These are phyloP conservation scores for Leptographium procerum DNA, from an alignment of 2,329 filamentous ascomycete species.

Conservation along the genomic window DNA sequence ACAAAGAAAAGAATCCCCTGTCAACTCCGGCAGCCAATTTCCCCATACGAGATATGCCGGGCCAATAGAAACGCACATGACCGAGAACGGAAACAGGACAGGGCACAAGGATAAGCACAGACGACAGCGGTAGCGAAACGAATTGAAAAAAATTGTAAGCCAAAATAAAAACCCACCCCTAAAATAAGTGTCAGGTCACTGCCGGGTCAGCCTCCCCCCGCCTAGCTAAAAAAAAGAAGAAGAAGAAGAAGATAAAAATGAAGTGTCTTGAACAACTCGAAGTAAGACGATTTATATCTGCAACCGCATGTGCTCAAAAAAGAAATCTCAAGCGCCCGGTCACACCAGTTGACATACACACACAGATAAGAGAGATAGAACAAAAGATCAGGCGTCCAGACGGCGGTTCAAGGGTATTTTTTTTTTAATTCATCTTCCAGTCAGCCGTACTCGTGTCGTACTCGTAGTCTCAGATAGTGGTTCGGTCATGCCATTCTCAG, in stretches of 20 bases:
- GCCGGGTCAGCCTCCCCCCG: background rate
- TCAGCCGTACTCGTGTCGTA: background rate
- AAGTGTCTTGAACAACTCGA: background rate
- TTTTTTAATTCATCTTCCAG: background rate
- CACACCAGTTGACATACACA: background rate
- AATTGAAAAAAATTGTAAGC: background rate
- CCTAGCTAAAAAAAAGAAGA: too few species aligned
- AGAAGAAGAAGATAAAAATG: too few species aligned
- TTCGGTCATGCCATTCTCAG: background rate
- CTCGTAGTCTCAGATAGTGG: background rate
- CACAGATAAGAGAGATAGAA: background rate
- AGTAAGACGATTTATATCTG: background rate
- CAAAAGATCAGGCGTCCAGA: background rate
- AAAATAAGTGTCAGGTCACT: background rate
- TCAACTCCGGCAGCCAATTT: background rate
- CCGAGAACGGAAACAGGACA: background rate
- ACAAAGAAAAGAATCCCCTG: too few species aligned
- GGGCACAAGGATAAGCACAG: background rate
- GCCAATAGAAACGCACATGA: background rate
- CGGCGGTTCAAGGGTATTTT: background rate
- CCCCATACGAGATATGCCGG: background rate
- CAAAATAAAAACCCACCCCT: background rate
- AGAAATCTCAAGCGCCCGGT: background rate
- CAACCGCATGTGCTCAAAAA: background rate
- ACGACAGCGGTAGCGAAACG: background rate